Percentiles rank a stretch among this genome's conserved stretches.
Conservation (phyloP, 2,329 filamentous ascomycete species). For the Fusarium redolens region DNA sequence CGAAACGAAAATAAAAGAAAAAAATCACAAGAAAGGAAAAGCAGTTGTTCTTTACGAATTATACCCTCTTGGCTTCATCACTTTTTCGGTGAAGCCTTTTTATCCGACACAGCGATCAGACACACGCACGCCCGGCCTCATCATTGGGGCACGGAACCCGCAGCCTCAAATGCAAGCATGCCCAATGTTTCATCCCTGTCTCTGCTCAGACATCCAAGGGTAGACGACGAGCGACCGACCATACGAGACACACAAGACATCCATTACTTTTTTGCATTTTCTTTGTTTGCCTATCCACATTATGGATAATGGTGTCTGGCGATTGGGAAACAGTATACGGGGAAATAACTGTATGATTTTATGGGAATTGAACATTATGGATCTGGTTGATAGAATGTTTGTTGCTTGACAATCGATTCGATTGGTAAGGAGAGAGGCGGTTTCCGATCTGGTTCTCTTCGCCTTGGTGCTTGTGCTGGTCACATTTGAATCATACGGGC, state of each 20-base stretch:
- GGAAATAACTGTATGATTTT: conserved; percentile 27
- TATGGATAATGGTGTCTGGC: conserved; percentile 40
- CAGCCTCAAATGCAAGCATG: conserved; percentile 37
- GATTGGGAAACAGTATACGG: conserved; percentile 32
- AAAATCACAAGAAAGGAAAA: conserved; percentile 25
- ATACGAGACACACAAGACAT: conserved; percentile 2
- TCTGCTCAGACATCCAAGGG: not conserved
- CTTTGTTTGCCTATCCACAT: conserved; percentile 20
- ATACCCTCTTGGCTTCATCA: conserved; percentile 37
- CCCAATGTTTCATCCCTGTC: conserved; percentile 22
- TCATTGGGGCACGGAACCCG: conserved; percentile 25
- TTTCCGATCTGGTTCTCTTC: conserved; percentile 2
- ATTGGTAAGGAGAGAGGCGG: conserved; percentile 15
- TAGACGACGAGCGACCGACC: not conserved
- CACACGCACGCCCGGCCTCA: conserved; percentile 15
- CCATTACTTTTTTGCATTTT: conserved; percentile 6
- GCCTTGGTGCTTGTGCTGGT: conserved; percentile 35
- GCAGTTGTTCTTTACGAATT: conserved; percentile 27
- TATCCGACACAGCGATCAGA: conserved; percentile 2
- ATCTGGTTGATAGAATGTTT: conserved; percentile 13
- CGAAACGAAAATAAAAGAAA: conserved; percentile 16
- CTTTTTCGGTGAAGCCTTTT: conserved; percentile 13
- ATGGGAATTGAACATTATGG: conserved; percentile 4
- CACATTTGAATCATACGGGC: conserved; percentile 31
- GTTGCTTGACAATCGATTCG: conserved; percentile 15